Conservation (phyloP, 2,329 filamentous ascomycete genomes). For the Colletotrichum spaethianum region DNA sequence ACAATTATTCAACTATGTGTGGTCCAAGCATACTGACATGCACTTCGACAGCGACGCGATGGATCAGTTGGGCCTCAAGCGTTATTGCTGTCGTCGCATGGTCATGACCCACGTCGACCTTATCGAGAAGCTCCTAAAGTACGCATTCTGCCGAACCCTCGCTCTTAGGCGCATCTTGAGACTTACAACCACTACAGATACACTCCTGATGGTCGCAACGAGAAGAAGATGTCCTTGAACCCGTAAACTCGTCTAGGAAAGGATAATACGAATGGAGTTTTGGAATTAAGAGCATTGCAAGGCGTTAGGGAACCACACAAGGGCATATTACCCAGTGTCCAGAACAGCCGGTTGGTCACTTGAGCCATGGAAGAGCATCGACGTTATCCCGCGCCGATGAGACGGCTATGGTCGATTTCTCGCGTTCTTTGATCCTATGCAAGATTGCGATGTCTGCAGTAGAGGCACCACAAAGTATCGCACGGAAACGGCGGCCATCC, state of each 20-base stretch:
- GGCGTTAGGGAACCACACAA: constrained; percentile 40
- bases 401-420: not conserved
- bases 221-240: constrained; percentile 68
- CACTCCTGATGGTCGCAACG: constrained; percentile 74
- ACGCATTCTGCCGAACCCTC: constrained; percentile 51
- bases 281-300: constrained; percentile 42
- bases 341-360: not conserved
- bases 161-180: constrained; percentile 39
- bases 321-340: not conserved
- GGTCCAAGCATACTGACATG: not conserved
- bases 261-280: constrained; percentile 40
- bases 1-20: constrained; percentile 2
- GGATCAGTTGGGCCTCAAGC: constrained; percentile 92
- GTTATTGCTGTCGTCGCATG: constrained; percentile 99
- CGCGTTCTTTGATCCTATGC: not conserved
- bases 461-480: not conserved
- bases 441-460: not conserved
- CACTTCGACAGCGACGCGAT: constrained; percentile 84
- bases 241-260: constrained; percentile 41
- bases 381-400: not conserved
- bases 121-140: constrained; percentile 98
- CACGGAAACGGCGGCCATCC: not conserved
- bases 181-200: constrained; percentile 59
- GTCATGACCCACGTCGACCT: constrained; percentile 99
- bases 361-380: not conserved